Percentiles rank a stretch among this genome's conserved stretches.
Conservation (phyloP, 345 rosid species). For the Psidium friedrichsthalianum region DNA sequence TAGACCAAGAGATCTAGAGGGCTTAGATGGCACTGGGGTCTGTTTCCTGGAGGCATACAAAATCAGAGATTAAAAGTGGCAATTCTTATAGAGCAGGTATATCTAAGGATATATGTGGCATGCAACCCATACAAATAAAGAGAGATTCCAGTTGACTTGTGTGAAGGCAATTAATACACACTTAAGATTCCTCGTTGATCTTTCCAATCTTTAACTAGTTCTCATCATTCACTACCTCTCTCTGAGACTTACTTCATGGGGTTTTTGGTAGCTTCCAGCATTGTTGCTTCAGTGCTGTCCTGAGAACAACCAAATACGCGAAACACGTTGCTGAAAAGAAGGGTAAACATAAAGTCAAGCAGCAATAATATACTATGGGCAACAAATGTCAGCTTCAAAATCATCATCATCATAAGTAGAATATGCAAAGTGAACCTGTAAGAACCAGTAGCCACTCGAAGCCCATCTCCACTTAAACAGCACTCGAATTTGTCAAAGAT, state of each 20-base stretch:
- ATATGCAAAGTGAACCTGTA: conserved; percentile 35
- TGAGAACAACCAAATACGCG: conserved; percentile 55
- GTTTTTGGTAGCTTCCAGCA: conserved; percentile 55
- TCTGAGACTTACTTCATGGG: conserved; percentile 43
- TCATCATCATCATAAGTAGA: background rate
- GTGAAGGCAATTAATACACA: background rate
- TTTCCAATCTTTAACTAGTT: background rate
- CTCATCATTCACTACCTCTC: background rate
- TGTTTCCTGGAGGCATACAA: conserved; percentile 30
- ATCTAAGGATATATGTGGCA: background rate
- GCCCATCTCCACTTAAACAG: conserved; percentile 51
- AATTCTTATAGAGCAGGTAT: background rate
- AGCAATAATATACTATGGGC: background rate
- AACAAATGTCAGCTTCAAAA: background rate
- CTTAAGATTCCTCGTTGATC: background rate
- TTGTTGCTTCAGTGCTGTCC: conserved; percentile 43
- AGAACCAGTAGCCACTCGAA: conserved; percentile 62
- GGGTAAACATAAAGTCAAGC: background rate
- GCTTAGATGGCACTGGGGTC: conserved; percentile 31
- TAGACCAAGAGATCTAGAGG: conserved; percentile 44
- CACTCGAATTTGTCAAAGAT: conserved; percentile 60
- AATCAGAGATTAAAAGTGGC: background rate
- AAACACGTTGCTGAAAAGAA: conserved; percentile 48
- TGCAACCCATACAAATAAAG: background rate
- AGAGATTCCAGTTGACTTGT: background rate